Conservation (phyloP, 495 filamentous ascomycete genomes). For the Hypoxylon cercidicola region DNA sequence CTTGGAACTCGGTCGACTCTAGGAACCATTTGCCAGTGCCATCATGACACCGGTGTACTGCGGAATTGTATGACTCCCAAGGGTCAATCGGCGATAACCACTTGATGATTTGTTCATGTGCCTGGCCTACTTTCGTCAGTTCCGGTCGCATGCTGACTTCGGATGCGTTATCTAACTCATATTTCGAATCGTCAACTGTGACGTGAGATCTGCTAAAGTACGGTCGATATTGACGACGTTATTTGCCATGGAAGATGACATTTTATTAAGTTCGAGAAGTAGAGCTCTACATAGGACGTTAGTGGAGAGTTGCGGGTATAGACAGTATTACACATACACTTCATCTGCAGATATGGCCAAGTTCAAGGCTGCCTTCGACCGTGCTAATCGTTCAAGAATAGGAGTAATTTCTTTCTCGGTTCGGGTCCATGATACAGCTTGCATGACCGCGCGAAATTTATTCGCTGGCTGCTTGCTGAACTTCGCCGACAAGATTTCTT, state of each 20-base stretch:
- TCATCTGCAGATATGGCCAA: neutral
- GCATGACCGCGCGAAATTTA: neutral
- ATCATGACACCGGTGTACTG: too few species aligned
- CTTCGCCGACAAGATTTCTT: neutral
- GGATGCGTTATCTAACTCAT: neutral
- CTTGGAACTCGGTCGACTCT: too few species aligned
- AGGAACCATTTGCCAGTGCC: too few species aligned
- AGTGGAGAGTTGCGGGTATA: neutral
- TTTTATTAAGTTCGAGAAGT: neutral
- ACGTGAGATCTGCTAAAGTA: neutral
- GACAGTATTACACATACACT: neutral
- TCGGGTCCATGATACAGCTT: neutral
- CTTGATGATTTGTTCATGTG: neutral
- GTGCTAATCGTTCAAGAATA: neutral
- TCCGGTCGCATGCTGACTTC: neutral
- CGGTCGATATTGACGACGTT: neutral
- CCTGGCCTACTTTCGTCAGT: neutral
- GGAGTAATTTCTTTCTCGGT: neutral
- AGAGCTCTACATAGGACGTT: neutral
- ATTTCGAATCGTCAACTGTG: neutral
- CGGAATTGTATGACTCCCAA: neutral
- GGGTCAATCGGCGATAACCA: slow-evolving; percentile 1
- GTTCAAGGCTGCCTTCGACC: neutral
- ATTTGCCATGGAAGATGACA: neutral
- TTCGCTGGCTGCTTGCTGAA: neutral